Percentiles rank a stretch among this genome's conserved stretches.
Conservation (phyloP, 257 asterid genomes). For the Nicotiana benthamiana region DNA sequence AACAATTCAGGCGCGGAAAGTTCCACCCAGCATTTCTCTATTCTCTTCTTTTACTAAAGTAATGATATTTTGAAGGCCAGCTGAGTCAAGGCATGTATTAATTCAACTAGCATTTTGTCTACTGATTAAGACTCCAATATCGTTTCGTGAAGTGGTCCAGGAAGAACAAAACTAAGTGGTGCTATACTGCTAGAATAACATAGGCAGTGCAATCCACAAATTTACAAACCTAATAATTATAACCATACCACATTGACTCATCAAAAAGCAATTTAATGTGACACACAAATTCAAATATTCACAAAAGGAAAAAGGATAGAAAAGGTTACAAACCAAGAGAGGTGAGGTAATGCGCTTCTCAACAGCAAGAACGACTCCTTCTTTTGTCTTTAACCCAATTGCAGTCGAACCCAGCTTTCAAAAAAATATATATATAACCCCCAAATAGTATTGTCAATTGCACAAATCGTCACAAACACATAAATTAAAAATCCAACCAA, state of each 20-base stretch:
- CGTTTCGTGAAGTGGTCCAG: too few relatives aligned
- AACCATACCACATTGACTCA: neutral
- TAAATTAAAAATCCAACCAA: neutral
- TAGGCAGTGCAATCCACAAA: neutral
- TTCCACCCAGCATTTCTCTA: neutral
- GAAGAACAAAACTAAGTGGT: neutral
- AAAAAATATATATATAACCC: neutral
- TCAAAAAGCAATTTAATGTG: neutral
- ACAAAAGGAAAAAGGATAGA: neutral
- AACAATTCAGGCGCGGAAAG: neutral
- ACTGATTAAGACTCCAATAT: too few relatives aligned
- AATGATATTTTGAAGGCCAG: neutral
- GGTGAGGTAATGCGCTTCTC: constrained; percentile 36
- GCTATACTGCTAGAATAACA: neutral
- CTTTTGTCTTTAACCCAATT: constrained; percentile 75
- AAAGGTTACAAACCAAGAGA: constrained; percentile 41
- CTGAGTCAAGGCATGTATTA: neutral
- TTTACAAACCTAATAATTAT: neutral
- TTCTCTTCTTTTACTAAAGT: too few relatives aligned
- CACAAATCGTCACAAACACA: neutral
- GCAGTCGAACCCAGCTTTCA: constrained; percentile 80
- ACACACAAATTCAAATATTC: too few relatives aligned
- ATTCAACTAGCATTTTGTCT: neutral
- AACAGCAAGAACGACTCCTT: constrained; percentile 72
- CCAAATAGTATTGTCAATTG: neutral